Conservation (phyloP, 495 filamentous ascomycete species). For the Aspergillus haitiensis region DNA sequence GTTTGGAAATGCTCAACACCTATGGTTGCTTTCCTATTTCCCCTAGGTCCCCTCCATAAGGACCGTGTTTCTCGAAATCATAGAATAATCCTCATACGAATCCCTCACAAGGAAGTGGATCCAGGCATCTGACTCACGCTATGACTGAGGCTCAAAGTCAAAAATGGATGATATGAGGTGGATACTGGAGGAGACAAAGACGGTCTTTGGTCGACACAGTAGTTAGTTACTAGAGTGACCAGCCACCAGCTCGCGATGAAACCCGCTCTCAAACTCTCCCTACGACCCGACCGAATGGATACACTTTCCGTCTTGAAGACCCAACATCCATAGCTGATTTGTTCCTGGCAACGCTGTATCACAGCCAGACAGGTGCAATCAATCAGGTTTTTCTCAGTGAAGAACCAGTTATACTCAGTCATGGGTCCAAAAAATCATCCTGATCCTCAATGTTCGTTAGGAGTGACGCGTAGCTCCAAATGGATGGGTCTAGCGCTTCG, state of each 20-base stretch:
- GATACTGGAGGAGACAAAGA: no score
- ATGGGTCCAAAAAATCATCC: neutral
- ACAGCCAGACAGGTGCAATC: neutral
- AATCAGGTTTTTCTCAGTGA: neutral
- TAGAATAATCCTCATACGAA: no score
- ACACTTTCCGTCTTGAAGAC: neutral
- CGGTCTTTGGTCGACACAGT: no score
- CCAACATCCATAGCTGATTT: slow-evolving; percentile 5
- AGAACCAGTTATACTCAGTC: neutral
- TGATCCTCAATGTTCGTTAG: neutral
- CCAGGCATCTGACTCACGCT: no score
- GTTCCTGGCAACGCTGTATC: neutral
- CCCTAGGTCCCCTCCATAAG: no score
- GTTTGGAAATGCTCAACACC: neutral
- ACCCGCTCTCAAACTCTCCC: neutral
- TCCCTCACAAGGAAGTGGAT: no score
- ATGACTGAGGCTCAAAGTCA: no score
- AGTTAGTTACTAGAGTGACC: no score
- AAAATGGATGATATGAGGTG: no score
- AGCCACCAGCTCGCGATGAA: neutral
- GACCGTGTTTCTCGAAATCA: no score
- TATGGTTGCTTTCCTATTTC: neutral
- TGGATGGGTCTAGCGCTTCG: neutral
- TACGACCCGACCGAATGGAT: slow-evolving; percentile 14
- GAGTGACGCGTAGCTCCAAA: neutral